Base-by-base conservation (phyloP, 108 stramenopile species). In the Tribonema minus region DNA sequence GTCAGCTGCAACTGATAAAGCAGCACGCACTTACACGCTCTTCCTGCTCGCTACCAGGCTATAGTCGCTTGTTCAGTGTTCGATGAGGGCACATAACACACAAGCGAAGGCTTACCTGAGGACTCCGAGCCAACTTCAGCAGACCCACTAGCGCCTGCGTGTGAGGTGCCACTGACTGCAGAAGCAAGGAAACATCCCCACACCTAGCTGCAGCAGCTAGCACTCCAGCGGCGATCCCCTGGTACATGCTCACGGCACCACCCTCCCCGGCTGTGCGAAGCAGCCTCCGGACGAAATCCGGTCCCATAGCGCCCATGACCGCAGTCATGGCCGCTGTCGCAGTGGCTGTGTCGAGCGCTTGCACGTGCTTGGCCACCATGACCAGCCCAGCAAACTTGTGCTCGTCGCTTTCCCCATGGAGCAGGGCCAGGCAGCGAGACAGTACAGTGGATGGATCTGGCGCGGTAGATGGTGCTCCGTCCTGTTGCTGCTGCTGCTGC, bases 351-450 rank as follows among this genome's bases (percentile, higher is more conserved):
- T 35, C 40, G 59, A 79, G 77, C 15, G 72, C 72, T 7, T 34
- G 77, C n/a, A 79, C 77, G 68, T 79, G 77, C 67, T 79, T 79
- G 12, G 77, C 66, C 7, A 79, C 77, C 77, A 79, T 79, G 26
- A 79, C 62, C 35, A 82, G 71, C 62, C 79, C 75, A 12, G 79
- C 78, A 64, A 82, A 82, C 70, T 80, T 82, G 79, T 82, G 77
- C 72, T 82, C 79, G 3, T 80, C 71, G 27, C 77, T 72, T 15
- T 61, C 61, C 34, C 78, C 72, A 6, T 31, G 25, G 25, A 74
- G 65, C 61, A 82, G 79, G 71, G 72, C 80, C 62, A 80, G 79
- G 71, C 78, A 76, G n/a, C n/a, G n/a, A n/a, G n/a, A n/a, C n/a
- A n/a, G n/a, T n/a, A n/a, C n/a, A n/a, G n/a, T n/a, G n/a, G n/a